phyloP scores from a whole-genome alignment of 257 asterid genomes.

The Orobanche coerulescens region DNA sequence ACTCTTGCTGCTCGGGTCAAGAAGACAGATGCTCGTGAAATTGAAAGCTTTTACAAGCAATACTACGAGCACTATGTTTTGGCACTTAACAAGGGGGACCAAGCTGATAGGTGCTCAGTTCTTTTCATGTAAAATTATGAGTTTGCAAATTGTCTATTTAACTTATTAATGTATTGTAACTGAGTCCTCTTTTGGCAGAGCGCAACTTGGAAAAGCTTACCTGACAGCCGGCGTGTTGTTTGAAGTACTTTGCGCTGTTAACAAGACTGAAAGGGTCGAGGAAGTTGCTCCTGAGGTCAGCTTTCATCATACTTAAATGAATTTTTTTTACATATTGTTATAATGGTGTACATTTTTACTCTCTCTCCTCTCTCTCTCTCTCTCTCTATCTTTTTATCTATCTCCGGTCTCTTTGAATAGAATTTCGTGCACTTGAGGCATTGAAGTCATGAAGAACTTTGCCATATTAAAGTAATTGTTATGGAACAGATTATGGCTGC shows the following conservation, averaged over 20 bases:
- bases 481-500: slow-evolving; percentile 63
- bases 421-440: slow-evolving; percentile 9
- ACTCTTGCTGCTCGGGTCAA: slow-evolving; percentile 70
- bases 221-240: slow-evolving; percentile 78
- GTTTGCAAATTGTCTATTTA: not conserved
- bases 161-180: not conserved
- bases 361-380: not conserved
- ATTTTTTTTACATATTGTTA: not conserved
- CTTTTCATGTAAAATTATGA: slow-evolving; percentile 14
- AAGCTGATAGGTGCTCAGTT: slow-evolving; percentile 60
- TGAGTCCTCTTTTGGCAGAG: slow-evolving; percentile 36
- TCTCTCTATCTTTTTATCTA: too few species aligned
- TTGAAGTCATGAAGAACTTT: slow-evolving; percentile 1
- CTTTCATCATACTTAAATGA: slow-evolving; percentile 2
- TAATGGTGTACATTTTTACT: not conserved
- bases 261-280: slow-evolving; percentile 70
- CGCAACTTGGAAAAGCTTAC: slow-evolving; percentile 86
- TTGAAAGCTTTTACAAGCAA: slow-evolving; percentile 75
- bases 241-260: slow-evolving; percentile 84
- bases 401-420: not conserved
- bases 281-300: slow-evolving; percentile 82
- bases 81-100: slow-evolving; percentile 76
- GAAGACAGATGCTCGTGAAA: slow-evolving; percentile 73
- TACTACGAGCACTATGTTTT: slow-evolving; percentile 73
- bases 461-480: slow-evolving; percentile 10